Conservation (phyloP, 1,284 basidiomycete genomes). For the Rhodofomes roseus region DNA sequence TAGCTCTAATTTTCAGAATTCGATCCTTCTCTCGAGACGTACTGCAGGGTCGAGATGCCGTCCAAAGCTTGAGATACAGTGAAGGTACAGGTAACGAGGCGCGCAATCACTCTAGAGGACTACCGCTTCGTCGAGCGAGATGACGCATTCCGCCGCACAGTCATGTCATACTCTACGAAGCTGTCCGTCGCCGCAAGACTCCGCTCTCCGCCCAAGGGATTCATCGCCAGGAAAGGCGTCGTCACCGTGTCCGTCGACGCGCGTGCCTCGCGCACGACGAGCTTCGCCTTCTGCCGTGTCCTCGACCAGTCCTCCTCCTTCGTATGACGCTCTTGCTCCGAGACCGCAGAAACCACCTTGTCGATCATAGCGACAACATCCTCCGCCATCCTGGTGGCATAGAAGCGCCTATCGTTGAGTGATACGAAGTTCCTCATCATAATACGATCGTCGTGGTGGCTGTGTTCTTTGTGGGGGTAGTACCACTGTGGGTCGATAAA, state of each 20-base stretch:
- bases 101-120: no score
- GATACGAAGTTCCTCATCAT: no score
- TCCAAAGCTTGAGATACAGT: not conserved
- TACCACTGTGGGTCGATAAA: not conserved
- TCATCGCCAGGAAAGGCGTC: not conserved
- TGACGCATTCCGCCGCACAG: not conserved
- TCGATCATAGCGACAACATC: slow-evolving; percentile 19
- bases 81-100: not conserved
- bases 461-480: no score
- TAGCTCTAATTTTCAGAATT: slow-evolving; percentile 1
- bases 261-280: slow-evolving; percentile 9
- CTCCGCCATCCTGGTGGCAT: slow-evolving; percentile 18
- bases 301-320: slow-evolving; percentile 16
- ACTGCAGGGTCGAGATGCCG: not conserved
- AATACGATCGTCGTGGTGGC: not conserved
- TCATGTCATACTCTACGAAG: slow-evolving; percentile 10
- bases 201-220: not conserved
- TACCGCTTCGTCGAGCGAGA: not conserved
- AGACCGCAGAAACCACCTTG: slow-evolving; percentile 14
- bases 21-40: not conserved
- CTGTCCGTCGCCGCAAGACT: not conserved
- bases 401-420: slow-evolving; percentile 15
- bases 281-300: slow-evolving; percentile 16
- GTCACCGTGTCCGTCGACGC: slow-evolving; percentile 1
- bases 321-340: not conserved